Evolutionary conservation across 2,329 filamentous ascomycete genomes (phyloP).

Genomic region (Ceratocystis ficicola): DNA sequence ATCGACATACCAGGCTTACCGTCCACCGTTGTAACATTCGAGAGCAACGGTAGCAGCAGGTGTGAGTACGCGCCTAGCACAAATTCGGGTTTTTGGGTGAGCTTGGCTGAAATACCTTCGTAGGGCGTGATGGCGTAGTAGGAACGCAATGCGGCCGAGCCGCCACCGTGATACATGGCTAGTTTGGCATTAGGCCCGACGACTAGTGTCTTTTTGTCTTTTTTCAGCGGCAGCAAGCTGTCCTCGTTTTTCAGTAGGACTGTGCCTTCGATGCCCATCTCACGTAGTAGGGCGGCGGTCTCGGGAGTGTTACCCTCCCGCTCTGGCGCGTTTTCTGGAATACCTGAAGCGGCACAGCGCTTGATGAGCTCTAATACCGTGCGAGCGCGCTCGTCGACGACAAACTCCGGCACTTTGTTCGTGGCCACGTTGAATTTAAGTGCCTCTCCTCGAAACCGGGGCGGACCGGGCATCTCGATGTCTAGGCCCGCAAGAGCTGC

Average conservation of each 20-base stretch:
- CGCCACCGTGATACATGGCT: slow-evolving; percentile 50
- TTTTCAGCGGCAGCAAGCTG: slow-evolving; percentile 49
- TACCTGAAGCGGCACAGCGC: slow-evolving; percentile 40
- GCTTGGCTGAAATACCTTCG: slow-evolving; percentile 52
- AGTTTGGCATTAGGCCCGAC: slow-evolving; percentile 47
- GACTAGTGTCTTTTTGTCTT: slow-evolving; percentile 48
- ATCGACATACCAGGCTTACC: slow-evolving; percentile 49
- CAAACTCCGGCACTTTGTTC: slow-evolving; percentile 43
- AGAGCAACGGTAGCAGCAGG: slow-evolving; percentile 49
- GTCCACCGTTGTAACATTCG: slow-evolving; percentile 39
- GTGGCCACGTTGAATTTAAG: slow-evolving; percentile 42
- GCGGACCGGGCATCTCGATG: slow-evolving; percentile 49
- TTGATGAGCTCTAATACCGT: slow-evolving; percentile 49
- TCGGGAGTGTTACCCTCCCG: slow-evolving; percentile 46
- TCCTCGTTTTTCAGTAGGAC: slow-evolving; percentile 64
- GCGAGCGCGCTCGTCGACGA: slow-evolving; percentile 47
- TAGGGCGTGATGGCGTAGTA: slow-evolving; percentile 62
- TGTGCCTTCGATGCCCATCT: slow-evolving; percentile 55
- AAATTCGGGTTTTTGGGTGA: slow-evolving; percentile 36
- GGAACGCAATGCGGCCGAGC: slow-evolving; percentile 46
- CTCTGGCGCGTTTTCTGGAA: slow-evolving; percentile 45
- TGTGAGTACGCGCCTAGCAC: slow-evolving; percentile 53
- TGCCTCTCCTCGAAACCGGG: slow-evolving; percentile 39
- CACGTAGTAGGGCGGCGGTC: slow-evolving; percentile 50
- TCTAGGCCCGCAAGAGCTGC: slow-evolving; percentile 42